phyloP scores from a whole-genome alignment of 805 yeast species.

The Jamesozyma spencerorum region DNA sequence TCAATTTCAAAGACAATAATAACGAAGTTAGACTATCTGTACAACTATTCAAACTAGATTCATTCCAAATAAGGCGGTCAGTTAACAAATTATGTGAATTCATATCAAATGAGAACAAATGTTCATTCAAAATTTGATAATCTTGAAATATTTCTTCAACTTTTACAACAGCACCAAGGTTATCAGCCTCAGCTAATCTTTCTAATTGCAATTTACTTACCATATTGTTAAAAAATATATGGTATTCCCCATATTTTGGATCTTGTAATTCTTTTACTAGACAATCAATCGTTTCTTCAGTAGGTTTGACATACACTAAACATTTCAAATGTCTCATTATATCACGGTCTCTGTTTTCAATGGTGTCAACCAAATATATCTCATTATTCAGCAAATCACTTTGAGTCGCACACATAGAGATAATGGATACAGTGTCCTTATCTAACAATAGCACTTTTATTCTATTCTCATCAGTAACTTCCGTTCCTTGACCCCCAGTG shows the following conservation, averaged over 20 bases:
- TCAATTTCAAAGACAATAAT: conserved; percentile 55
- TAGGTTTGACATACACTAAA: conserved; percentile 69
- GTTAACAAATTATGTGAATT: conserved; percentile 17
- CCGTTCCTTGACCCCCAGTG: conserved; percentile 5
- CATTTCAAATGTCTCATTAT: conserved; percentile 74
- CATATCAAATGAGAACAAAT: conserved; percentile 46
- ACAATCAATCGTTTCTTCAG: conserved; percentile 48
- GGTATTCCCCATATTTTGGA: conserved; percentile 76
- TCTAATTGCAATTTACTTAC: conserved; percentile 74
- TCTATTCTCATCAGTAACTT: conserved; percentile 24
- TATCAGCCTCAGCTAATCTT: conserved; percentile 82
- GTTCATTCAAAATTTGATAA: conserved; percentile 62
- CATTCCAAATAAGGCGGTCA: conserved; percentile 23
- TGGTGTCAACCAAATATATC: conserved; percentile 69
- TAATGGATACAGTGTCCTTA: conserved; percentile 64
- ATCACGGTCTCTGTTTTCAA: conserved; percentile 54
- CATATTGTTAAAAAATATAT: conserved; percentile 67
- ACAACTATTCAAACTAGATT: conserved; percentile 16
- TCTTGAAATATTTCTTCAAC: conserved; percentile 84
- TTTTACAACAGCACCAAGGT: conserved; percentile 63
- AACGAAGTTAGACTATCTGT: conserved; percentile 21
- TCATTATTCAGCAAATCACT: conserved; percentile 73
- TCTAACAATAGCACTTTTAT: conserved; percentile 77
- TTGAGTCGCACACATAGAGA: conserved; percentile 87
- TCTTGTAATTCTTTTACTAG: conserved; percentile 57